Base-by-base conservation (phyloP, 768 basidiomycete species). In the Boletus rubescentipes region DNA sequence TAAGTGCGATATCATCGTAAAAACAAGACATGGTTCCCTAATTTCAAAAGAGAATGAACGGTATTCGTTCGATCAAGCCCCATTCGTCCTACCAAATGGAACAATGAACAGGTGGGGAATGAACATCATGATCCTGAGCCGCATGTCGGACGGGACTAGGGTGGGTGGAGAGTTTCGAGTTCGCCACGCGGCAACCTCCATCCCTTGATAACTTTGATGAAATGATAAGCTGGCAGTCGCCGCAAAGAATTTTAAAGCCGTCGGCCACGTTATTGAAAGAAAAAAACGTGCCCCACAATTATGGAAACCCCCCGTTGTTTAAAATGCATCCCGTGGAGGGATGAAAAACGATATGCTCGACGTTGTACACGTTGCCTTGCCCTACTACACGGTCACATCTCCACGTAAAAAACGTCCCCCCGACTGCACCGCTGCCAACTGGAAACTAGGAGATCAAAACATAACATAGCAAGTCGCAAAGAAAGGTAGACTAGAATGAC, bases 401-500 rank as follows among this genome's bases (percentile, higher is more conserved):
- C 6, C 35, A 29, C 26, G 23, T 43, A n/a, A 35, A 31, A 36
- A 16, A 36, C 35, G 6, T 5, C 15, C 14, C 14, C 34, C 6
- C 15, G 4, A 36, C 11, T 14, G 14, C 26, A 39, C 12, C 26
- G 11, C 12, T 15, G 30, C 35, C 38, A 14, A 44, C 35, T 46
- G 42, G 30, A 21, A 26, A 53, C 46, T 52, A 54, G 30, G 32
- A 32, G 40, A 31, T 31, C 50, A 50, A 58, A 32, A 55, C 49
- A 46, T 67, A 54, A 14, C 57, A 54, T 65, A 57, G 38, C 51
- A 48, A 53, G 54, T 47, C 44, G 9, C 4, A 31, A 42, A n/a
- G 31, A 46, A 34, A 18, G 6, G 21, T 49, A 57, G 38, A 54
- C 53, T 53, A 67, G 39, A 53, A 51, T 39, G 43, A 32, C 47